Conservation (phyloP, 1,284 basidiomycete species). For the Tilletia indica region DNA sequence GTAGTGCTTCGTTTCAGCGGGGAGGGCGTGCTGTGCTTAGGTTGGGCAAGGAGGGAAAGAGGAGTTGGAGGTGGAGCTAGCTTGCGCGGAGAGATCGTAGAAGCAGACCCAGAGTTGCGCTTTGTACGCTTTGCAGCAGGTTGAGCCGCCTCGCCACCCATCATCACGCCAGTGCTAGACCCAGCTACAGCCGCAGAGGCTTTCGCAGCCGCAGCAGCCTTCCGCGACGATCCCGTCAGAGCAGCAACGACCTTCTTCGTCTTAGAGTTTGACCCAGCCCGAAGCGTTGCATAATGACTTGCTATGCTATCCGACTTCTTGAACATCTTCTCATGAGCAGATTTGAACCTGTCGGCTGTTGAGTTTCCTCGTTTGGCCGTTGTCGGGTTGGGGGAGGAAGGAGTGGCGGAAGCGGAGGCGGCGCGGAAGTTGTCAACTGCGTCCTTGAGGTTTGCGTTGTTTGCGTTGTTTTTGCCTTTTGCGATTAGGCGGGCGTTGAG, state of each 20-base stretch:
- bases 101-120: not conserved
- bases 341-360: not conserved
- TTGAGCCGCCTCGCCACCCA: not conserved
- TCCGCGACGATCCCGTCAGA: not conserved
- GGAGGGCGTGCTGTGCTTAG: not conserved
- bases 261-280: not conserved
- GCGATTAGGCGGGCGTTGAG: constrained; percentile 1
- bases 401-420: too few species aligned
- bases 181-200: too few species aligned
- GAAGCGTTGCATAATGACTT: not conserved
- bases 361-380: not conserved
- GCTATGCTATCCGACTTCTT: constrained; percentile 5
- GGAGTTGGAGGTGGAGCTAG: not conserved
- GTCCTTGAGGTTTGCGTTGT: not conserved
- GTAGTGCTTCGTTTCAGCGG: not conserved
- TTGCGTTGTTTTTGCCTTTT: not conserved
- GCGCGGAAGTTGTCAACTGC: too few species aligned
- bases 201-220: not conserved
- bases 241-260: not conserved
- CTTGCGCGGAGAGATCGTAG: not conserved
- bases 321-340: not conserved
- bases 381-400: too few species aligned
- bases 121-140: not conserved
- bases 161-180: too few species aligned
- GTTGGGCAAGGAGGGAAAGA: not conserved